phyloP scores from a whole-genome alignment of 108 stramenopile species.

The Schizochytrium sp. region DNA sequence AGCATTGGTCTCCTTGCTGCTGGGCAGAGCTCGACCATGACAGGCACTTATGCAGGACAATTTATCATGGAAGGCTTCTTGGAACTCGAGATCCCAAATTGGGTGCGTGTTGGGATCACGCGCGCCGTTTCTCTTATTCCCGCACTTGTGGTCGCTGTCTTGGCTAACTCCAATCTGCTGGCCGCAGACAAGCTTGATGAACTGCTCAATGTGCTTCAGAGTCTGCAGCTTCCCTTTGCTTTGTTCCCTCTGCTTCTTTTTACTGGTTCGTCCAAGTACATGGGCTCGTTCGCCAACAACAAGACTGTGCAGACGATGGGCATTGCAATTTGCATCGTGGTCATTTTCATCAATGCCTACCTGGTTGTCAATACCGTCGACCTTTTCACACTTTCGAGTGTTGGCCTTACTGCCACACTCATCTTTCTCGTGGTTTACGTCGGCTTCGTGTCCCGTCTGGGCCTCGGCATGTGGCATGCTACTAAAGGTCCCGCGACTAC shows the following conservation, averaged over 20 bases:
- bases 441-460: background rate
- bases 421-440: background rate
- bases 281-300: conserved; percentile 48
- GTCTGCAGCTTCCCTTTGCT: conserved; percentile 67
- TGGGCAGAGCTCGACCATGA: conserved; percentile 66
- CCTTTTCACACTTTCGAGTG: background rate
- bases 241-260: conserved; percentile 65
- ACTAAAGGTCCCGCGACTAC: background rate
- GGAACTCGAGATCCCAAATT: conserved; percentile 51
- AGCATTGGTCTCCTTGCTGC: conserved; percentile 68
- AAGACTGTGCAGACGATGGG: background rate
- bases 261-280: conserved; percentile 45
- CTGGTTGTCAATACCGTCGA: background rate
- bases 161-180: conserved; percentile 47
- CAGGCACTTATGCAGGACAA: conserved; percentile 75
- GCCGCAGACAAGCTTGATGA: conserved; percentile 57
- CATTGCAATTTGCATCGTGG: background rate
- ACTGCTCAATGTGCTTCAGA: conserved; percentile 63
- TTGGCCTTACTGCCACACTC: no score
- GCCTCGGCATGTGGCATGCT: background rate
- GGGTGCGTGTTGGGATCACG: conserved; percentile 57
- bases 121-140: conserved; percentile 65
- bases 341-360: background rate
- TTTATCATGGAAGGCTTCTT: conserved; percentile 76
- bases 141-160: conserved; percentile 56